A percentile compares a stretch with the other conserved stretches of the same genome.
phyloP scores from a whole-genome alignment of 805 yeast genomes.

The Zygotorulaspora florentina region DNA sequence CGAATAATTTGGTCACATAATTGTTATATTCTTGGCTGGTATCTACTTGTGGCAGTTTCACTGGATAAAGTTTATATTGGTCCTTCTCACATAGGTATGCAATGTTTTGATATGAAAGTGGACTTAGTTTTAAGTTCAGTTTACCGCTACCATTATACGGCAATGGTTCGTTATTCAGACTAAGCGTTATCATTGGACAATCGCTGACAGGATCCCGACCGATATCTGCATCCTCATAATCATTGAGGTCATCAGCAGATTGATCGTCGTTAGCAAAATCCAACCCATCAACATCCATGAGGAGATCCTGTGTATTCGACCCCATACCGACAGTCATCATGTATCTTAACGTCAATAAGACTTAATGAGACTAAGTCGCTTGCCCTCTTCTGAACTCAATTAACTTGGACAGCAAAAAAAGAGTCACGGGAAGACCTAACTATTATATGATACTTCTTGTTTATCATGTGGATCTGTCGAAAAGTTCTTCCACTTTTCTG shows the following conservation, averaged over 20 bases:
- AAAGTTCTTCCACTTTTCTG: constrained; percentile 1
- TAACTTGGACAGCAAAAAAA: not conserved
- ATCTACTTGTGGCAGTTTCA: constrained; percentile 39
- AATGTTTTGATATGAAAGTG: constrained; percentile 39
- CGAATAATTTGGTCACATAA: constrained; percentile 49
- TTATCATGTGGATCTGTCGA: not conserved
- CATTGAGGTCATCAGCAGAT: constrained; percentile 10
- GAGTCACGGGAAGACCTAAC: too few species aligned
- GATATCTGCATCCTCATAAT: constrained; percentile 24
- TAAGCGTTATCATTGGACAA: constrained; percentile 21
- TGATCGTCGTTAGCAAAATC: constrained; percentile 19
- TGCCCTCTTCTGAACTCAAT: not conserved
- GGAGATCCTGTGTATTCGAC: constrained; percentile 10
- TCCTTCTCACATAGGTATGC: constrained; percentile 38
- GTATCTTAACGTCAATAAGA: not conserved
- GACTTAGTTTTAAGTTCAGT: constrained; percentile 47
- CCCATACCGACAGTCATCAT: constrained; percentile 9
- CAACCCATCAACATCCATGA: constrained; percentile 30
- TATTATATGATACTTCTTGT: too few species aligned
- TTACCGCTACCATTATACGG: constrained; percentile 11
- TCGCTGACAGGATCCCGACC: constrained; percentile 23
- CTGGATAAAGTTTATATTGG: constrained; percentile 43
- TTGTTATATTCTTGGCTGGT: constrained; percentile 41
- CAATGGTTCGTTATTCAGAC: constrained; percentile 16
- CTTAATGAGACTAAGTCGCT: too few species aligned